These are phyloP conservation scores for Astrocystis sublimbata DNA, from an alignment of 495 filamentous ascomycete genomes.

Conservation along the genomic window DNA sequence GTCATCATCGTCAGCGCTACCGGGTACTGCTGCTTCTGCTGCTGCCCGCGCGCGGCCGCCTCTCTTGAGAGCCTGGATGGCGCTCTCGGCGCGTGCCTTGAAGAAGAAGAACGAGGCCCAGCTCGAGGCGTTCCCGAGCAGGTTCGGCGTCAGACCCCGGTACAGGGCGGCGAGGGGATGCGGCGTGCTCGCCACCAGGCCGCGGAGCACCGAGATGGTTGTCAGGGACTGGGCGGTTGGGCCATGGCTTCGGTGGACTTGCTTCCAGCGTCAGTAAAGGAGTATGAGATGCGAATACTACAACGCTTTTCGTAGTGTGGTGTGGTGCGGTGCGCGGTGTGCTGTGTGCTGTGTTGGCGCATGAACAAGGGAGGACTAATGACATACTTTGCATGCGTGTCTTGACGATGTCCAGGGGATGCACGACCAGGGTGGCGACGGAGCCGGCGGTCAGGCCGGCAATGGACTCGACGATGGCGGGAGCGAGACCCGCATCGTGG, in stretches of 20 bases:
- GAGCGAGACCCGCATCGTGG: conserved; percentile 58
- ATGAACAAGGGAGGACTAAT: background rate
- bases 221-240: conserved; percentile 35
- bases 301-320: too few relatives aligned
- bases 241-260: conserved; percentile 41
- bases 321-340: too few relatives aligned
- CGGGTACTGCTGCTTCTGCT: too few relatives aligned
- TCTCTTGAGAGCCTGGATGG: conserved; percentile 33
- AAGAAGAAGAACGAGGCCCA: conserved; percentile 91
- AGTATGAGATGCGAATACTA: too few relatives aligned
- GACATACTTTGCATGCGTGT: conserved; percentile 82
- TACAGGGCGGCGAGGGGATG: conserved; percentile 69
- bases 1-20: too few relatives aligned
- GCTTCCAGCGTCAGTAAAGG: background rate
- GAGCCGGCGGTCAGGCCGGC: conserved; percentile 88
- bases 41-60: background rate
- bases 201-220: conserved; percentile 47
- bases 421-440: conserved; percentile 76
- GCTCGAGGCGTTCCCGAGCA: conserved; percentile 84
- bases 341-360: too few relatives aligned
- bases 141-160: conserved; percentile 83
- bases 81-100: conserved; percentile 50
- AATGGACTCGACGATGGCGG: conserved; percentile 82
- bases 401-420: conserved; percentile 93
- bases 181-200: conserved; percentile 42